Evolutionary conservation across 495 filamentous ascomycete genomes (phyloP).

Genomic region (Aspergillus bridgeri): DNA sequence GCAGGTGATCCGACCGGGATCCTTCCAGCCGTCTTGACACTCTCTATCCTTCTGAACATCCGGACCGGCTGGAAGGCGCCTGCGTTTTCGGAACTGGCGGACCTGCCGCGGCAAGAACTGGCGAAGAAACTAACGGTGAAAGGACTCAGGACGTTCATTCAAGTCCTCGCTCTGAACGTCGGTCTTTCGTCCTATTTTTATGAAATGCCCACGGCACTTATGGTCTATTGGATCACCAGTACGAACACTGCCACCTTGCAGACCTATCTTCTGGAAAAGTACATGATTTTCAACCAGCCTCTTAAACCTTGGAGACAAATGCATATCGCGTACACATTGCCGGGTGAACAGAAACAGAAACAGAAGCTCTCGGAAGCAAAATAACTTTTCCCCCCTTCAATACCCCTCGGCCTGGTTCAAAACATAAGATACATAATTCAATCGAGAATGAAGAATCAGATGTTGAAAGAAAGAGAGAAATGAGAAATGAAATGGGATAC

Average conservation of each 20-base stretch:
- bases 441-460: neutral
- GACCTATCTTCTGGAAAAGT: constrained; percentile 31
- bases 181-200: constrained; percentile 29
- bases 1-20: constrained; percentile 64
- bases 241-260: constrained; percentile 43
- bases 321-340: constrained; percentile 10
- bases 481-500: neutral
- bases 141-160: constrained; percentile 25
- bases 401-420: neutral
- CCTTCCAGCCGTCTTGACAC: constrained; percentile 56
- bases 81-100: constrained; percentile 19
- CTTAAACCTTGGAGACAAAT: constrained; percentile 20
- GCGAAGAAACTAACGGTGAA: constrained; percentile 14
- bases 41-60: constrained; percentile 38
- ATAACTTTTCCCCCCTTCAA: neutral
- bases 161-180: constrained; percentile 31
- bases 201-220: constrained; percentile 58
- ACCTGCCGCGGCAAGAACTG: constrained; percentile 28
- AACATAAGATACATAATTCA: neutral
- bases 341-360: neutral
- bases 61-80: constrained; percentile 27
- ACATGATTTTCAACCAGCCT: constrained; percentile 28
- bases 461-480: neutral
- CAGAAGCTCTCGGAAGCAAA: neutral
- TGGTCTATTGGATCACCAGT: constrained; percentile 69